Base-by-base conservation (phyloP, 1,284 basidiomycete species). In the Marasmius oreades region DNA sequence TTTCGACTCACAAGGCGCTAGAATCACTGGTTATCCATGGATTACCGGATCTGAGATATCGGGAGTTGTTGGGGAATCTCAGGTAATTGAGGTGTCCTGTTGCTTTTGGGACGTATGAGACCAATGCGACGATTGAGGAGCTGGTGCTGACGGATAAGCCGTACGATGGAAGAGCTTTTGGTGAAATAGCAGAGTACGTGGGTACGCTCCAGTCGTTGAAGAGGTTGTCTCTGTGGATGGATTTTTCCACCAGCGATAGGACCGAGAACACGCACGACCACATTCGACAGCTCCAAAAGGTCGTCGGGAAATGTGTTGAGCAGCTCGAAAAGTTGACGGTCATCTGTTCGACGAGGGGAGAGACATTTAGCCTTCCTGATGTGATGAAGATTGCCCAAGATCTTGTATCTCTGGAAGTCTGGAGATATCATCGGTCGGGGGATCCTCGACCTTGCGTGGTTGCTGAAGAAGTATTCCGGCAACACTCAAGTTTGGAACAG, bases 291-390 rank as follows among this genome's bases (percentile, higher is more conserved):
- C 23, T 59, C 36, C 51, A 31, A 28, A 36, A 44, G 11, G 7
- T 59, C 10, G 34, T 50, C 11, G 34, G 39, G 16, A 12, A 46
- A 39, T 50, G 51, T 33, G 46, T 34, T 12, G 39, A 18, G 5
- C 26, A 26, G 5, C 48, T 59, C n/a, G 54, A 59, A 24, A 31
- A 42, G 23, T 20, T 59, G 6, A 56, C 45, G 12, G 33, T 59
- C 22, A 51, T 59, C 24, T 43, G 51, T 23, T 59, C 54, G 6
- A 59, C 58, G 16, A 59, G 42, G 51, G 14, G n/a, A 8, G 58
- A 59, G 18, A 59, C 44, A 2, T 53, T 59, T 31, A 23, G 45
- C 18, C 48, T 45, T 51, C 51, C 51, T 24, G 22, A 51, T 51
- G 3, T n/a, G 8, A 11, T 5, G 1, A 10, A 31, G 28, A 10